phyloP scores from a whole-genome alignment of 148 eudicot species.

The Rhododendron molle region DNA sequence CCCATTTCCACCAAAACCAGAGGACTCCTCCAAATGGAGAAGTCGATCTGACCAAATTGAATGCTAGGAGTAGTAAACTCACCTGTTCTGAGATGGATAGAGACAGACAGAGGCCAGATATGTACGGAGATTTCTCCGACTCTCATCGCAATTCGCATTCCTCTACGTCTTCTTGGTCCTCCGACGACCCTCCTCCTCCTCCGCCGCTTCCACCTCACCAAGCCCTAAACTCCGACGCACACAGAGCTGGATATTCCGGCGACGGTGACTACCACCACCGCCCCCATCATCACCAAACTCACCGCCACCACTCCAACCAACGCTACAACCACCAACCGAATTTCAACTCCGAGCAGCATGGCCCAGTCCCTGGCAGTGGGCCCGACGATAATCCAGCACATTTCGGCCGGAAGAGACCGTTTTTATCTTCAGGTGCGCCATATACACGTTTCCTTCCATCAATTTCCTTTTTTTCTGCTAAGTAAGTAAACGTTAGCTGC shows the following conservation, averaged over 20 bases:
- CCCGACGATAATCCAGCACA: neutral
- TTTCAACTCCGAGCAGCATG: slow-evolving; percentile 7
- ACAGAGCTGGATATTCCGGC: neutral
- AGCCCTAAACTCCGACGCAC: neutral
- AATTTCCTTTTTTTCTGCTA: neutral
- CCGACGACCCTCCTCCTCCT: slow-evolving; percentile 3
- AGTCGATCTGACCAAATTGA: too few species aligned
- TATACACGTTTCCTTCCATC: neutral
- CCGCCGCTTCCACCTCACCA: neutral
- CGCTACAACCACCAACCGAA: neutral
- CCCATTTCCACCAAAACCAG: too few species aligned
- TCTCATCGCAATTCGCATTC: slow-evolving; percentile 11
- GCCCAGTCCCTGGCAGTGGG: neutral
- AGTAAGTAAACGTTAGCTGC: neutral
- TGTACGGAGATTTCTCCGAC: slow-evolving; percentile 6
- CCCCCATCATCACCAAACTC: neutral
- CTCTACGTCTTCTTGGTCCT: slow-evolving; percentile 8
- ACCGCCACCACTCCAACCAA: slow-evolving; percentile 1
- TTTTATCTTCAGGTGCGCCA: slow-evolving; percentile 1
- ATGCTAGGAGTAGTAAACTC: neutral
- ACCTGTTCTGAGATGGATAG: neutral
- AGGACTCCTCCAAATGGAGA: too few species aligned
- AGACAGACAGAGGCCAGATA: neutral
- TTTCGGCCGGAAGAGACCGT: slow-evolving; percentile 5
- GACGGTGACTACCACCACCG: neutral